Evolutionary conservation across 768 basidiomycete species (phyloP).

Genomic region (Mycena leptocephala): DNA sequence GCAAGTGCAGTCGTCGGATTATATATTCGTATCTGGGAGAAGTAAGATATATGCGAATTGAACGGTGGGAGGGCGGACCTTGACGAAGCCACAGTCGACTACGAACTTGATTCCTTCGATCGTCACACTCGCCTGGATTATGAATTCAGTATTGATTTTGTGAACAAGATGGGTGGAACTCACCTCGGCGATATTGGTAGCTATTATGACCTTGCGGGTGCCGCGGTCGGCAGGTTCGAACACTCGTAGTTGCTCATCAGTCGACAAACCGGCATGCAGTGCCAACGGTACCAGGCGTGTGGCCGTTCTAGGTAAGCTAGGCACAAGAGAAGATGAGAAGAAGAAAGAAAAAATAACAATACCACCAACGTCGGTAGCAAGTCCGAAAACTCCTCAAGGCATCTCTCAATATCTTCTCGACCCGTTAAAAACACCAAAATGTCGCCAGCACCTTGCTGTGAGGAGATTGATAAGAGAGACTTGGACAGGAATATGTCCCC

Average conservation of each 20-base stretch:
- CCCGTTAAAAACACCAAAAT: constrained; percentile 96
- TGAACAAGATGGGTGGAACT: constrained; percentile 14
- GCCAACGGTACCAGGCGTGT: constrained; percentile 78
- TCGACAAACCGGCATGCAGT: constrained; percentile 91
- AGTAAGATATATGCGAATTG: background rate
- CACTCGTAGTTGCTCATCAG: constrained; percentile 89
- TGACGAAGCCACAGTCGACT: constrained; percentile 95
- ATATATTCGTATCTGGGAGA: constrained; percentile 85
- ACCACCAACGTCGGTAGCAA: constrained; percentile 73
- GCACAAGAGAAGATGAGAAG: background rate
- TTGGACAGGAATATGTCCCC: constrained; percentile 23
- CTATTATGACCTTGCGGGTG: constrained; percentile 90
- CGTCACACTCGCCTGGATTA: constrained; percentile 89
- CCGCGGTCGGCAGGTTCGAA: constrained; percentile 86
- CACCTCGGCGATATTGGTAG: constrained; percentile 97
- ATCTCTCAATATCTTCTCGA: constrained; percentile 95
- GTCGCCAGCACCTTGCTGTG: constrained; percentile 88
- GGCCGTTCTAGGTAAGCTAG: constrained; percentile 69
- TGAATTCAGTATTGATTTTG: background rate
- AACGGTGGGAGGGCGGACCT: constrained; percentile 65
- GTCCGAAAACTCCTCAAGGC: constrained; percentile 86
- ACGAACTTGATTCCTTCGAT: constrained; percentile 97
- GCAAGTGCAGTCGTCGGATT: constrained; percentile 91
- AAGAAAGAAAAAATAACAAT: background rate
- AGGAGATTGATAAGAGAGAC: background rate